Evolutionary conservation across 805 yeast species (phyloP).

Genomic region (Candida verbasci): DNA sequence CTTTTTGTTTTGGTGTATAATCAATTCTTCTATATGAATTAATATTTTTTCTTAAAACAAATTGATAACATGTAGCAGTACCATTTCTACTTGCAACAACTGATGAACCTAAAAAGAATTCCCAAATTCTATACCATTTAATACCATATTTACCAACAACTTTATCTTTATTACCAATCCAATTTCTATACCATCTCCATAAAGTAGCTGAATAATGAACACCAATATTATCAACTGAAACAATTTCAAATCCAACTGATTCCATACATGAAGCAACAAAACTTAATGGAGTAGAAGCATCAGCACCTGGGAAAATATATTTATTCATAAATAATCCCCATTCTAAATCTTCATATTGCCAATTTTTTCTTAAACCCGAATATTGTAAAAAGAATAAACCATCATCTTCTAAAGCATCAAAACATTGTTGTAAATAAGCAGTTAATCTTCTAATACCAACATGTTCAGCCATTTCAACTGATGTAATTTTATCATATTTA

Average conservation of each 20-base stretch:
- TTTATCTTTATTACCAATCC: slow-evolving; percentile 79
- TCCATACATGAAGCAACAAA: slow-evolving; percentile 76
- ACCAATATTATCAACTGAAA: slow-evolving; percentile 81
- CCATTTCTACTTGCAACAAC: slow-evolving; percentile 89
- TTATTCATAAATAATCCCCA: slow-evolving; percentile 97
- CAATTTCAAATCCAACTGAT: slow-evolving; percentile 82
- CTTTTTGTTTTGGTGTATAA: slow-evolving; percentile 74
- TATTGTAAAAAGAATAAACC: slow-evolving; percentile 84
- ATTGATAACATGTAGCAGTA: slow-evolving; percentile 87
- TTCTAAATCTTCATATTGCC: slow-evolving; percentile 92
- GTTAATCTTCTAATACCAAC: slow-evolving; percentile 86
- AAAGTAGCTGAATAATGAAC: slow-evolving; percentile 88
- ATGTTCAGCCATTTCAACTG: slow-evolving; percentile 94
- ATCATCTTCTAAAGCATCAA: slow-evolving; percentile 86
- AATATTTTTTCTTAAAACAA: slow-evolving; percentile 83
- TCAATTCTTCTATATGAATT: slow-evolving; percentile 81
- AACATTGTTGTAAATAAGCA: slow-evolving; percentile 71
- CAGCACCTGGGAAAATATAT: slow-evolving; percentile 96
- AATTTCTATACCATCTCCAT: slow-evolving; percentile 93
- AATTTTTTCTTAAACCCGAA: slow-evolving; percentile 84
- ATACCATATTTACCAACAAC: slow-evolving; percentile 76
- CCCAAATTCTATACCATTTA: slow-evolving; percentile 94
- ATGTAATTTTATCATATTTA: slow-evolving; percentile 78
- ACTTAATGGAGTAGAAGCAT: slow-evolving; percentile 90
- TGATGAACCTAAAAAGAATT: slow-evolving; percentile 78